Evolutionary conservation across 257 asterid genomes (phyloP), one percentile per base, ranked within the genome.

Genomic region (Fraxinus anomala): DNA sequence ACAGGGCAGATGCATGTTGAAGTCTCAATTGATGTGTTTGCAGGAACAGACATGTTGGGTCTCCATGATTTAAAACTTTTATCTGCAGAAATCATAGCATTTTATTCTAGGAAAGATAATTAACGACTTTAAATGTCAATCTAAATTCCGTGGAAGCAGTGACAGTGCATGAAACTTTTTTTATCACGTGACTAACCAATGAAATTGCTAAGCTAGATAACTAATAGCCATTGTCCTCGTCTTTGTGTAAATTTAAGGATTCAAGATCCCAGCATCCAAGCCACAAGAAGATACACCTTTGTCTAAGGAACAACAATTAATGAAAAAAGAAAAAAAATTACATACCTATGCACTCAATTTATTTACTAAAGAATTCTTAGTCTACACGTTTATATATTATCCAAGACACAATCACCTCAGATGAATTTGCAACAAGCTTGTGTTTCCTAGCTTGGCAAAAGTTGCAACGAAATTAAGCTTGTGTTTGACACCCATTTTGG

Each of bases 41-140:
- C 72, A 33, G 83, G 63, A 19, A 40, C 79, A 19, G 82, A 77
- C 31, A 54, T 69, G 49, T 68, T 77, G 49, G 88, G 86, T 71
- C 85, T 84, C 88, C 88, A 86, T 44, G 80, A 80, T 68, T 84
- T 82, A 26, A 80, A 76, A 68, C 75, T 72, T 42, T 67, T 75
- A 59, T 86, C 90, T 86, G 87, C 83, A 82, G 67, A 77, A 30
- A 61, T 11, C 40, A 80, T 30, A 47, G 42, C 39, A 71, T 65
- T 33, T 63, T 71, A 65, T 21, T 6, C 23, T 74, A 31, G 40
- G 49, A 34, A 74, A 68, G 40, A 31, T 37, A 30, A 63, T 66
- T 19, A 67, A 24, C 11, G 34, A 61, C 42, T 26, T 23, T 4
- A 37, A 63, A 40, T 30, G n/a, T 78, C 26, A 40, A 34, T 34